Evolutionary conservation across 768 basidiomycete species (phyloP).

Genomic region (Boletus rubroflammeus): DNA sequence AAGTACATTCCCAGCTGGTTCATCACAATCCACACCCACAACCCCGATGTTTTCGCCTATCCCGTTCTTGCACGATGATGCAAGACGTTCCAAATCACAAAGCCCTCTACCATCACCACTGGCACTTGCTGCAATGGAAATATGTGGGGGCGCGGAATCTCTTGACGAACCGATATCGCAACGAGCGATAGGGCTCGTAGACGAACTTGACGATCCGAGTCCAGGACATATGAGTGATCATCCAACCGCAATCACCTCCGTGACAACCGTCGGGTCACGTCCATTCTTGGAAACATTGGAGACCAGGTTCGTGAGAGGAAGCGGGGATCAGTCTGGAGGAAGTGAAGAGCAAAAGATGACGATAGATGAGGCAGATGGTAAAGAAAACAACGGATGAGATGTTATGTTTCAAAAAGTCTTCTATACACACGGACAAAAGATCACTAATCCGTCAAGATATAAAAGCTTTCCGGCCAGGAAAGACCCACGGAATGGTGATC

Average conservation of each 20-base stretch:
- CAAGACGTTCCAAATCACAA: constrained; percentile 72
- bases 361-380: constrained; percentile 42
- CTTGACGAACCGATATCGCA: constrained; percentile 36
- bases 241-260: constrained; percentile 64
- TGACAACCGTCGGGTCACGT: constrained; percentile 46
- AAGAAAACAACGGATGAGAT: constrained; percentile 51
- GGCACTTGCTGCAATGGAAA: constrained; percentile 40
- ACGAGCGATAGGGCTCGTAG: constrained; percentile 71
- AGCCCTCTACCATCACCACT: constrained; percentile 79
- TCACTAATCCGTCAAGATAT: not conserved
- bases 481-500: constrained; percentile 2
- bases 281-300: constrained; percentile 58
- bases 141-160: constrained; percentile 33
- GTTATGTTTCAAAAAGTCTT: not conserved
- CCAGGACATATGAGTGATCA: constrained; percentile 84
- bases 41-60: constrained; percentile 88
- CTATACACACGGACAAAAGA: constrained; percentile 1
- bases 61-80: constrained; percentile 81
- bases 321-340: constrained; percentile 28
- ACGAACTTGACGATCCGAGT: constrained; percentile 80
- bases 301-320: constrained; percentile 59
- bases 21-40: constrained; percentile 55
- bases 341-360: constrained; percentile 37
- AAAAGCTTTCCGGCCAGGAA: not conserved
- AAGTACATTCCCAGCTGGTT: constrained; percentile 39